A percentile compares a stretch with the other conserved stretches of the same genome.
Evolutionary conservation across 2,329 filamentous ascomycete genomes (phyloP).

Genomic region (Fusarium protoensiforme): DNA sequence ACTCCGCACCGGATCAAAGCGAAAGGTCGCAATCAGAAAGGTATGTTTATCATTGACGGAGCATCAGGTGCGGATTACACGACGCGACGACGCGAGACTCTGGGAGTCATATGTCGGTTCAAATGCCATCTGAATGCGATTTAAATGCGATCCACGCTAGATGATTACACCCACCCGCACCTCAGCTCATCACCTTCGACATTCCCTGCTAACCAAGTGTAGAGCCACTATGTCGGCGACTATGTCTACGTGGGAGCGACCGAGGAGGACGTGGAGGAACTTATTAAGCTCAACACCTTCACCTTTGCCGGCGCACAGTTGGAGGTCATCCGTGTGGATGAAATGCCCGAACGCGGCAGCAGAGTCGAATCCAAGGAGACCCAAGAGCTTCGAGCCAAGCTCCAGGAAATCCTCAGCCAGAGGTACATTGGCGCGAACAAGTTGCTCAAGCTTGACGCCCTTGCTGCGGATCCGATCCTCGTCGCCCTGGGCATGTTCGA

Average conservation of each 20-base stretch:
- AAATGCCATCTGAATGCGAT: slow-evolving; percentile 1
- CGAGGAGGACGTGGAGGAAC: slow-evolving; percentile 70
- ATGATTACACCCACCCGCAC: slow-evolving; percentile 34
- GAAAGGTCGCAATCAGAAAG: slow-evolving; percentile 76
- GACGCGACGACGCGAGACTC: slow-evolving; percentile 33
- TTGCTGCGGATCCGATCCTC: slow-evolving; percentile 79
- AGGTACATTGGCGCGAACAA: slow-evolving; percentile 80
- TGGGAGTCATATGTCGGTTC: slow-evolving; percentile 34
- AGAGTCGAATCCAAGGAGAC: slow-evolving; percentile 62
- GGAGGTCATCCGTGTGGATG: slow-evolving; percentile 62
- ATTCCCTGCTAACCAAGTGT: slow-evolving; percentile 73
- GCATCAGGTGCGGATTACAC: slow-evolving; percentile 43
- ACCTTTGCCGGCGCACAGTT: slow-evolving; percentile 74
- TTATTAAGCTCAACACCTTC: slow-evolving; percentile 76
- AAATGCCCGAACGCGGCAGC: slow-evolving; percentile 47
- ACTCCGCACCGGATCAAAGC: slow-evolving; percentile 58
- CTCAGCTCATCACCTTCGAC: slow-evolving; percentile 33
- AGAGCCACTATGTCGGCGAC: slow-evolving; percentile 78
- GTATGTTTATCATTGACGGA: slow-evolving; percentile 68
- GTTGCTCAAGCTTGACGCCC: slow-evolving; percentile 83
- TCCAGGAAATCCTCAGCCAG: slow-evolving; percentile 76
- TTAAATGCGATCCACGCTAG: slow-evolving; percentile 21
- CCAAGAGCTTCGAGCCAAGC: slow-evolving; percentile 72
- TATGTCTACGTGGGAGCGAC: slow-evolving; percentile 74
- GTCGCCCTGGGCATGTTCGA: slow-evolving; percentile 81